Evolutionary conservation across 2,329 filamentous ascomycete species (phyloP), one percentile per base, ranked within the genome.

Genomic region (Elsinoe arachidis): DNA sequence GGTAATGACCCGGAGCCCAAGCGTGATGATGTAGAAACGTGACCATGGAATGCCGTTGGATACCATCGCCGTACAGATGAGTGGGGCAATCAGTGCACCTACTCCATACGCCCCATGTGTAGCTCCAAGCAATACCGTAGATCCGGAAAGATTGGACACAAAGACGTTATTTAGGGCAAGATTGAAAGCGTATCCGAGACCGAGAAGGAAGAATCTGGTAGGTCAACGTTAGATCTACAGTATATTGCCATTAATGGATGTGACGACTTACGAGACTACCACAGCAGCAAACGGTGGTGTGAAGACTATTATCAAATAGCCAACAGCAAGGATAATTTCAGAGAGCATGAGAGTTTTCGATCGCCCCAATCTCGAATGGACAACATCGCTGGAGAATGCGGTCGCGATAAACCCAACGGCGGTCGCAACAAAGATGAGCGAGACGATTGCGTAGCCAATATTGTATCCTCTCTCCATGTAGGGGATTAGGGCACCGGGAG

Each of bases 351-450:
- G 74, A 0, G 82, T 78, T 63, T 78, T 82, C 3, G 83, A 82
- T 49, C 86, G 80, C 6, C 89, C 88, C 1, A 90, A 70, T 17
- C 78, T 79, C 5, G 73, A 72, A 56, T 84, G 78, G 3, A 90
- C 73, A 1, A 73, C 70, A 64, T 90, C 85, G n/a, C 86, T 79
- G 60, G 86, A 76, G 37, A 85, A 80, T 1, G 88, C 88, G 1
- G 86, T 85, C 11, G 79, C 69, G 65, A 95, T 84, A 72, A 90
- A 95, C 14, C 89, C 89, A 3, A 85, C 62, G 0, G 89, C 88
- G 63, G 88, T 88, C 44, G 85, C 81, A 30, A 93, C 80, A 73
- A 93, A 95, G 65, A 95, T 88, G 37, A 92, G 75, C 1, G 89
- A 92, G 2, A 93, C 87, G 7, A 89, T 72, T 2, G 84, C 86